Conservation (phyloP, 1,284 basidiomycete genomes). For the Puccinia horiana region DNA sequence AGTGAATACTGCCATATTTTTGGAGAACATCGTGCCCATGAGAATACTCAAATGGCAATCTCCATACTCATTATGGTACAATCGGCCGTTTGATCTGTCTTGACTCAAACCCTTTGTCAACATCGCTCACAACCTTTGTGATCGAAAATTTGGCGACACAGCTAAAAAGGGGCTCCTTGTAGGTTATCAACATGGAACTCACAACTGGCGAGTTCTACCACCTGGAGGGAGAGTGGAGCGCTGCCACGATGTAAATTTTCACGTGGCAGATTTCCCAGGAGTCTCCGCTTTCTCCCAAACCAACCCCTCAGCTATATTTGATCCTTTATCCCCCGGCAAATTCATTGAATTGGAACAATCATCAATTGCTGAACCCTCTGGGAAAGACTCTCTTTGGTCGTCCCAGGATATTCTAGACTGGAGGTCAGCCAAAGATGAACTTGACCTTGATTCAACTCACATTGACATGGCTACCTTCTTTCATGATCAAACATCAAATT, state of each 20-base stretch:
- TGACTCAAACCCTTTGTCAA: neutral
- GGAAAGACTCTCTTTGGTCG: too few relatives aligned
- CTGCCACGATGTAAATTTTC: constrained; percentile 1
- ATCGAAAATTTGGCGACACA: constrained; percentile 3
- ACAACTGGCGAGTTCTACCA: neutral
- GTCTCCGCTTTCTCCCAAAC: neutral
- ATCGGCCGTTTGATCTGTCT: constrained; percentile 2
- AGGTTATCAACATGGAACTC: neutral
- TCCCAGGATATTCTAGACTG: too few relatives aligned
- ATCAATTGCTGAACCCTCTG: too few relatives aligned
- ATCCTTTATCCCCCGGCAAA: neutral
- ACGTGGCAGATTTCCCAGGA: neutral
- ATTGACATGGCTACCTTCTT: too few relatives aligned
- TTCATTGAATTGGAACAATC: too few relatives aligned
- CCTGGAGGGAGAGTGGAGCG: neutral
- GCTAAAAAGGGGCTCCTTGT: neutral
- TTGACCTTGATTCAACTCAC: too few relatives aligned
- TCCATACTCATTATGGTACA: too few relatives aligned
- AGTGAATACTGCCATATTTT: too few relatives aligned
- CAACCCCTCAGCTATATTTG: neutral
- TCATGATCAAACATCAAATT: too few relatives aligned
- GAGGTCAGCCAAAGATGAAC: too few relatives aligned
- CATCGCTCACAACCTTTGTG: neutral
- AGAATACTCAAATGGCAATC: too few relatives aligned
- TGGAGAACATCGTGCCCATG: too few relatives aligned